Base-by-base conservation (phyloP, 2,329 filamentous ascomycete species). In the Trichoderma sp. region DNA sequence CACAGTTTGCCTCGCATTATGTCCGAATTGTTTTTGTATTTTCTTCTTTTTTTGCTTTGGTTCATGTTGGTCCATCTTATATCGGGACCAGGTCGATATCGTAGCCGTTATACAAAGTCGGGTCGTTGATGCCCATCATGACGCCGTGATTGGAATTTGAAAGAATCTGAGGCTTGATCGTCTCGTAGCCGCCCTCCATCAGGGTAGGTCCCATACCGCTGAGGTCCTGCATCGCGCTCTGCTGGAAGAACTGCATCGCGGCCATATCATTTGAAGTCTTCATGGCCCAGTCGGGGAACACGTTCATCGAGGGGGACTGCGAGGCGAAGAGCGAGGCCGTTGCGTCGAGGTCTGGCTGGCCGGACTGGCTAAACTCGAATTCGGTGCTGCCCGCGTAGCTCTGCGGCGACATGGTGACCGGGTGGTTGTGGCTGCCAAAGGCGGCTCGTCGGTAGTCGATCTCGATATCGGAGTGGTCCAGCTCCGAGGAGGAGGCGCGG, bases 111-210 rank as follows among this genome's bases (percentile, higher is more conserved):
- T 85, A 89, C 70, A 89, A 88, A 87, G 88, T 88, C 1, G 87
- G 87, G 73, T 89, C 87, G 20, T 83, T 84, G 76, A 88, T 84
- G 20, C 87, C 85, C 77, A 88, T 82, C 86, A 89, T 89, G 8
- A 86, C 85, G 58, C 88, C 86, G 1, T 85, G 82, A 67, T 87
- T 86, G 55, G 84, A 80, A 47, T 30, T 43, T 8, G 84, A 84
- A 57, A 88, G 80, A 58, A 86, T 82, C 70, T 88, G 85, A 13
- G 87, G 86, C 80, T 88, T 88, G 74, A 88, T 85, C 30, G 83
- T 85, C 47, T 85, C 84, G 64, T 87, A 87, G 53, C 86, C 85
- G 3, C 83, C 84, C 73, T 87, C 86, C 32, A 88, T 78, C 3
- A 88, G 77, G 3, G 84, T 84, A 72, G 87, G 86, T 68, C 81